Evolutionary conservation across 768 basidiomycete genomes (phyloP).

Genomic region (Mycena filopes): DNA sequence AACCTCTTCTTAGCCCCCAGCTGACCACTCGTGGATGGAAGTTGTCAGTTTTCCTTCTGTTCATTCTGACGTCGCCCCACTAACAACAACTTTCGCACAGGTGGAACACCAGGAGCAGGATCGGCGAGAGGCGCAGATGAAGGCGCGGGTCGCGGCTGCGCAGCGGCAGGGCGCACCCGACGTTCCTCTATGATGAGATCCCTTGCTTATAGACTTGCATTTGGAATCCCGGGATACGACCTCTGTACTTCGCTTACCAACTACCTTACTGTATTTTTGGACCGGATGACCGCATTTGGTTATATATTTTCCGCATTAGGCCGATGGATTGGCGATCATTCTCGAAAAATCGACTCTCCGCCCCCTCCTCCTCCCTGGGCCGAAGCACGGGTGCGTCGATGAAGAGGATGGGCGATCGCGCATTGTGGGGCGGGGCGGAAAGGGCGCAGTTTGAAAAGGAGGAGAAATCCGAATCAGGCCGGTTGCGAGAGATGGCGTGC

Average conservation of each 20-base stretch:
- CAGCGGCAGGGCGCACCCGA: slow-evolving; percentile 27
- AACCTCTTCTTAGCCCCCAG: slow-evolving; percentile 33
- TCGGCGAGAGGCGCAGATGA: slow-evolving; percentile 30
- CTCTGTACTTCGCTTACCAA: background rate
- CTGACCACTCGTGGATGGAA: slow-evolving; percentile 64
- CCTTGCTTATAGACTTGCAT: background rate
- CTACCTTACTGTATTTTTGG: background rate
- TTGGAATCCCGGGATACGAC: background rate
- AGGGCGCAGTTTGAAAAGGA: too few species aligned
- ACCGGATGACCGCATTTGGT: slow-evolving; percentile 6
- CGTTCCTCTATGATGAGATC: slow-evolving; percentile 7
- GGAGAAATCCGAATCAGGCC: too few species aligned
- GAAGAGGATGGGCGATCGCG: too few species aligned
- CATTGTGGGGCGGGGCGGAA: too few species aligned
- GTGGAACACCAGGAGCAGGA: slow-evolving; percentile 47
- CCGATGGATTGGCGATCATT: background rate
- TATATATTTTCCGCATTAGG: slow-evolving; percentile 13
- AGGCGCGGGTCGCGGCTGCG: slow-evolving; percentile 20
- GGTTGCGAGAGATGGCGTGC: slow-evolving; percentile 18
- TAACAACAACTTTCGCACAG: slow-evolving; percentile 24
- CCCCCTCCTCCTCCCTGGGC: too few species aligned
- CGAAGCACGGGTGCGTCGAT: too few species aligned
- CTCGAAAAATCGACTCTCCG: too few species aligned
- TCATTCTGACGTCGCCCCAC: background rate
- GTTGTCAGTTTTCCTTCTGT: slow-evolving; percentile 44